Base-by-base conservation (phyloP, 2,329 filamentous ascomycete species). In the Aureobasidium musti region DNA sequence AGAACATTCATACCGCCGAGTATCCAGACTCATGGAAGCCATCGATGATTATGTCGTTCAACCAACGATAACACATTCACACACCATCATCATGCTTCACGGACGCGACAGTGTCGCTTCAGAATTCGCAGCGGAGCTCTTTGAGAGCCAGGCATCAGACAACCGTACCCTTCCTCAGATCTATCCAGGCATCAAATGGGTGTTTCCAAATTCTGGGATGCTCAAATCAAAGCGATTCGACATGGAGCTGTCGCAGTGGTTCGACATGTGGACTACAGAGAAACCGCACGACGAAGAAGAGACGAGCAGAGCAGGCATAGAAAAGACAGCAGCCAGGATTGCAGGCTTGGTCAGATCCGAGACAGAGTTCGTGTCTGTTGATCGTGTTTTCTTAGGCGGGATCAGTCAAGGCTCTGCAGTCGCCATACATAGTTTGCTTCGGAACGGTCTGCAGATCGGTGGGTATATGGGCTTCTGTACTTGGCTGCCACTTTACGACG, bases 71-170 rank as follows among this genome's bases (percentile, higher is more conserved):
- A 68, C 63, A 8, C 80, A 83, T 65, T 80, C 77, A 0, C 78
- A 83, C 57, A 83, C 80, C 0, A 67, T 82, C 47, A 80, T 84
- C 43, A 75, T 82, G 47, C 77, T 83, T 13, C 81, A 83, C 59
- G 81, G 80, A 6, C 74, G 79, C 43, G 79, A 79, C 68, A 81
- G 79, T 68, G 73, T 70, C 2, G 75, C 73, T n/a, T 23, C 69
- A 0, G 76, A 80, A 33, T 82, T 82, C 60, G 75, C 77, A 0
- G 60, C 52, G 13, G 79, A 82, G 60, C 70, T 83, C 52, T 79
- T 82, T 69, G 75, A 76, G 64, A 73, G 71, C 45, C 69, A 75
- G 65, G 70, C 70, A 19, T 72, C 71, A 17, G 69, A 72, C 45
- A 67, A 63, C 30, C 66, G 72, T 47, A 74, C 73, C 6, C 71